Conservation (phyloP, 495 filamentous ascomycete species). For the Tuber borchii region DNA sequence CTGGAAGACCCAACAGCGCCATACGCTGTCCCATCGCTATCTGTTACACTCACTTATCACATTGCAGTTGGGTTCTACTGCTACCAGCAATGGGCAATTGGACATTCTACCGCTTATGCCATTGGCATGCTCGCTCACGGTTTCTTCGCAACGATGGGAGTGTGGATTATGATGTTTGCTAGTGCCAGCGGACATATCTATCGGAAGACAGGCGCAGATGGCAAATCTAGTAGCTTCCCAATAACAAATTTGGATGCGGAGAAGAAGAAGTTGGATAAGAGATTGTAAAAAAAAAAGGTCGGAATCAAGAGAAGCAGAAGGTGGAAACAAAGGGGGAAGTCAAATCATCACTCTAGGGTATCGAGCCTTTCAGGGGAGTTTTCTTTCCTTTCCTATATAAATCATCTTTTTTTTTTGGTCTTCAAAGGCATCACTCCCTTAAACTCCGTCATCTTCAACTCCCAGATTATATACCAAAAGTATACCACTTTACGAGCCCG, state of each 20-base stretch:
- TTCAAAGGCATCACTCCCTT: neutral
- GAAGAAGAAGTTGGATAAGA: constrained; percentile 51
- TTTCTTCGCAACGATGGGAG: constrained; percentile 54
- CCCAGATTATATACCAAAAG: too few relatives aligned
- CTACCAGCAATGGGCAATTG: constrained; percentile 58
- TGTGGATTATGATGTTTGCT: constrained; percentile 72
- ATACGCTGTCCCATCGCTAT: constrained; percentile 61
- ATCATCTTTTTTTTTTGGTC: neutral
- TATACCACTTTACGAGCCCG: too few relatives aligned
- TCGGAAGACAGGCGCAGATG: constrained; percentile 67
- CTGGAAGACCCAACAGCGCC: constrained; percentile 55
- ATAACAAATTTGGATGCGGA: constrained; percentile 66
- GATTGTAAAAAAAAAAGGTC: constrained; percentile 14
- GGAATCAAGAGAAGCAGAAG: neutral
- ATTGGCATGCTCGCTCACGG: constrained; percentile 52
- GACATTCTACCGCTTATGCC: constrained; percentile 51
- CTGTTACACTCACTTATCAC: constrained; percentile 63
- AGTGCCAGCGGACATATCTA: constrained; percentile 58
- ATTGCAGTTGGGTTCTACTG: constrained; percentile 56
- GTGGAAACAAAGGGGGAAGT: neutral
- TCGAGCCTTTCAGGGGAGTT: constrained; percentile 3
- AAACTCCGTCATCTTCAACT: neutral
- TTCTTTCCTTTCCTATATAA: neutral
- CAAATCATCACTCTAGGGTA: neutral
- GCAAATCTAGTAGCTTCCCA: constrained; percentile 73